Base-by-base conservation (phyloP, 1,284 basidiomycete species). In the Pseudozyma sp. region DNA sequence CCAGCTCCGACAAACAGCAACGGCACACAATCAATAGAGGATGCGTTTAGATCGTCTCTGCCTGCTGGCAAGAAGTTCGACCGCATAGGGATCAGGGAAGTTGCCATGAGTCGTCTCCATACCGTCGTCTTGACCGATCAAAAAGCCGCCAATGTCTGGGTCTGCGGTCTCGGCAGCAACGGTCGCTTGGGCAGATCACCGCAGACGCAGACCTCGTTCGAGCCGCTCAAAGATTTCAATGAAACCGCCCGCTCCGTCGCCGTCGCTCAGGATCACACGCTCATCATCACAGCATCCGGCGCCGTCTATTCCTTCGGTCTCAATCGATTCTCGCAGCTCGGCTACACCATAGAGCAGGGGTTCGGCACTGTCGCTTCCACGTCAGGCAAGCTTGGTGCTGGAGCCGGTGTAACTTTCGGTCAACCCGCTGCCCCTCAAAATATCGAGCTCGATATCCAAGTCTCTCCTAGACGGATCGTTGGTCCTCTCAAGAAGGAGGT, bases 211-310 rank as follows among this genome's bases (percentile, higher is more conserved):
- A 92, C 92, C 72, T 87, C 87, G 4, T 86, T 89, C 19, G 87
- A 92, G 24, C 89, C 90, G 0, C 86, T 94, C 14, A 85, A 88
- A 1, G 89, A 90, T 62, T 87, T 87, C 11, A 84, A 88, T 42
- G 87, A 88, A 54, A 82, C 87, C 2, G 87, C 89, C 4, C 54
- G 48, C 3, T 50, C 50, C 5, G 88, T 97, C 46, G 93, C 94
- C 0, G 87, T 95, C 2, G 96, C 92, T 2, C 94, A 94, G 81
- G 96, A 99, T 80, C 97, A 99, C 83, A 96, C 95, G 0, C 88
- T 98, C 19, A 92, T 91, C 0, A 87, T 98, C 40, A 94, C 94
- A 0, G 88, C 87, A 9, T 84, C 88, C 0, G 95, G 96, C 5
- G 92, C 94, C 76, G 89, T 98, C 8, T 89, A 92, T 49, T 94